These are phyloP conservation scores for Cordyceps farinosa DNA, from an alignment of 2,329 filamentous ascomycete genomes.

Conservation along the genomic window DNA sequence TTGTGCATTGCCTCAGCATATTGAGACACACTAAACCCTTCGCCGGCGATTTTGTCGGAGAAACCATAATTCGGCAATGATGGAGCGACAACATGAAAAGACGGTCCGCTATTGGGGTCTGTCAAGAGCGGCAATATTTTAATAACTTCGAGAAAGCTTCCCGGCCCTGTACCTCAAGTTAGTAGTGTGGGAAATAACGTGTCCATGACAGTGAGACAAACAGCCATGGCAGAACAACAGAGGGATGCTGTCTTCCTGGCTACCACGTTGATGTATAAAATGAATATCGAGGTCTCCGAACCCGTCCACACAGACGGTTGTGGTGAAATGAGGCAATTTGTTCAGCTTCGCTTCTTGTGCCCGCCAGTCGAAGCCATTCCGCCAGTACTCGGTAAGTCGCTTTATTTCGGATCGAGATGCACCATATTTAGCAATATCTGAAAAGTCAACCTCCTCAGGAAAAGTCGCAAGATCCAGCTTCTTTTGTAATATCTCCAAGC, in stretches of 20 bases:
- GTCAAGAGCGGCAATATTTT: slow-evolving; percentile 55
- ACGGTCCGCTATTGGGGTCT: slow-evolving; percentile 30
- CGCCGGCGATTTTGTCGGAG: slow-evolving; percentile 28
- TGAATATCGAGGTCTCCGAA: slow-evolving; percentile 61
- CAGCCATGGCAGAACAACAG: slow-evolving; percentile 67
- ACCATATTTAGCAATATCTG: slow-evolving; percentile 33
- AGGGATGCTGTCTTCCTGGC: slow-evolving; percentile 53
- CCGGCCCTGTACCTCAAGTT: slow-evolving; percentile 48
- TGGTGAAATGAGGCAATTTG: slow-evolving; percentile 54
- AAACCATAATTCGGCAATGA: slow-evolving; percentile 53
- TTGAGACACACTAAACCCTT: slow-evolving; percentile 32
- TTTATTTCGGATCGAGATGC: slow-evolving; percentile 31
- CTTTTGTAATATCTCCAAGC: not conserved
- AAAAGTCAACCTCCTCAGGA: slow-evolving; percentile 25
- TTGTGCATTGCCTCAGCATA: slow-evolving; percentile 58
- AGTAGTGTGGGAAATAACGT: not conserved
- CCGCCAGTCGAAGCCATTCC: slow-evolving; percentile 58
- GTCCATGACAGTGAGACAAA: slow-evolving; percentile 23
- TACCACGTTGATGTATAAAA: slow-evolving; percentile 57
- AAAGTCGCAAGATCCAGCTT: slow-evolving; percentile 3
- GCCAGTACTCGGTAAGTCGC: slow-evolving; percentile 36
- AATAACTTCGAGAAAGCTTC: slow-evolving; percentile 63
- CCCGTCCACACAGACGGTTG: slow-evolving; percentile 49
- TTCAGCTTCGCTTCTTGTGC: slow-evolving; percentile 58
- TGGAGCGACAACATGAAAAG: slow-evolving; percentile 56